Evolutionary conservation across 129 eudicot species (phyloP).

Genomic region (Gnaphalium uliginosum): DNA sequence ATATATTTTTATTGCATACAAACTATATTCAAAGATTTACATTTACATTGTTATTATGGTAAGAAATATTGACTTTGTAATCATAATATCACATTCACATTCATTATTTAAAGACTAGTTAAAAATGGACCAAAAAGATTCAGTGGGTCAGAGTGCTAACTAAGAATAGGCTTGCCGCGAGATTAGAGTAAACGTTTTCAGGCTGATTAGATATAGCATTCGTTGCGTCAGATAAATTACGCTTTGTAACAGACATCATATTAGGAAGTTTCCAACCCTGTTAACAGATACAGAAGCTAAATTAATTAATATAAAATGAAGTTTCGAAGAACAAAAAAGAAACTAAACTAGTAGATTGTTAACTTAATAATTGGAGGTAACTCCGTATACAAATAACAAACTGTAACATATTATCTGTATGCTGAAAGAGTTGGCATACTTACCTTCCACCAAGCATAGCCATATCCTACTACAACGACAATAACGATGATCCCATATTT

Average conservation of each 20-base stretch:
- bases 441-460: constrained; percentile 99
- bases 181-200: constrained; percentile 67
- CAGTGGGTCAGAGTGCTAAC: background rate
- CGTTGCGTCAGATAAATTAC: constrained; percentile 70
- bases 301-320: constrained; percentile 16
- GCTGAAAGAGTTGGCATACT: background rate
- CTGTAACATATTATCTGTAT: background rate
- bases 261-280: constrained; percentile 96
- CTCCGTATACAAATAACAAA: background rate
- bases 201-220: constrained; percentile 66
- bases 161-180: constrained; percentile 50
- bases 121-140: background rate
- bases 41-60: background rate
- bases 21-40: background rate
- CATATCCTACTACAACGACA: constrained; percentile 69
- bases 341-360: background rate
- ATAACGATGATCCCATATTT: constrained; percentile 61
- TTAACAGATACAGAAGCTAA: constrained; percentile 13
- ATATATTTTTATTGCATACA: background rate
- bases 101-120: background rate
- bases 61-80: background rate
- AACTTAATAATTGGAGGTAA: background rate
- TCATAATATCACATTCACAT: background rate
- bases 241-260: constrained; percentile 84
- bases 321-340: background rate